Conservation (phyloP, 192 early-diverging fungal species). For the Paraglomus brasilianum region DNA sequence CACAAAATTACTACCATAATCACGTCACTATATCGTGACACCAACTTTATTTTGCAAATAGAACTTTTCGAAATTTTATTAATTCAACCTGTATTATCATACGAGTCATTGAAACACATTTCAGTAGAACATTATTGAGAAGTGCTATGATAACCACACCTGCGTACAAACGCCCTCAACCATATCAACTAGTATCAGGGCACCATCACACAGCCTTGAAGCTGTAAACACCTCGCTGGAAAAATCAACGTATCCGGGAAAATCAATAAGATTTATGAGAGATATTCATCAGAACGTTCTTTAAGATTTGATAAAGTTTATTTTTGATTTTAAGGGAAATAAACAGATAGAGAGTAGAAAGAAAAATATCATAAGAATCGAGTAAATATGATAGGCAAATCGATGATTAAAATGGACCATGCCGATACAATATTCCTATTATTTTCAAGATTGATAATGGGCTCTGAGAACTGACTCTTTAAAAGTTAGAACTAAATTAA, state of each 20-base stretch:
- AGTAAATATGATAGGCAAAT: not conserved
- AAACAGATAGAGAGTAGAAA: not conserved
- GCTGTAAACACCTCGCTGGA: slow-evolving; percentile 99
- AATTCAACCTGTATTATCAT: too few species aligned
- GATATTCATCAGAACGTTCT: slow-evolving; percentile 60
- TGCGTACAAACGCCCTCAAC: slow-evolving; percentile 99
- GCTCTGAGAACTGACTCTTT: too few species aligned
- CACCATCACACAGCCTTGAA: slow-evolving; percentile 94
- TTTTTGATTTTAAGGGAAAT: not conserved
- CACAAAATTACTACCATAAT: too few species aligned
- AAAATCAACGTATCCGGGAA: slow-evolving; percentile 98
- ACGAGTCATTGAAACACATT: too few species aligned
- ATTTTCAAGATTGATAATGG: too few species aligned
- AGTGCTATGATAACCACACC: slow-evolving; percentile 54
- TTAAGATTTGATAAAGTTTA: slow-evolving; percentile 1
- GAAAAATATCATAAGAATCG: not conserved
- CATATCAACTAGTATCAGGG: slow-evolving; percentile 91
- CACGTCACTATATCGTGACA: too few species aligned
- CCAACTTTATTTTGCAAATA: too few species aligned
- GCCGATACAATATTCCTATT: too few species aligned
- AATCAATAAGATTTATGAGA: slow-evolving; percentile 98
- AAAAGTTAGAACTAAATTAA: too few species aligned
- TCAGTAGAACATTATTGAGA: too few species aligned
- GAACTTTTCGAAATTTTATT: too few species aligned
- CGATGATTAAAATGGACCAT: not conserved